phyloP scores from a whole-genome alignment of 345 rosid species.

The Camelina neglecta region DNA sequence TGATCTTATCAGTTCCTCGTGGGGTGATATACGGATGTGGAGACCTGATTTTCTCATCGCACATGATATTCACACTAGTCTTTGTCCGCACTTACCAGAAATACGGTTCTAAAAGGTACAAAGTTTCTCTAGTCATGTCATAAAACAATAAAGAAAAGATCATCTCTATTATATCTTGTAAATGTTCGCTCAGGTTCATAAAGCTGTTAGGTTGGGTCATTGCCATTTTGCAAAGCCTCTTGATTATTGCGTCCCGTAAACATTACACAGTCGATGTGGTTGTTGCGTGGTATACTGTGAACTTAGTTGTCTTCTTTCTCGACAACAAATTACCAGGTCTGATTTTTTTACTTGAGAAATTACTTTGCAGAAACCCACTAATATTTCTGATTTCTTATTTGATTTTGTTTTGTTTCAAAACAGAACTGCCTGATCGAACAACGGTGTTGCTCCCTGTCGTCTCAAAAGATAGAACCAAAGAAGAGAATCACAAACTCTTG shows the following conservation, averaged over 20 bases:
- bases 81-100: slow-evolving; percentile 92
- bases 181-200: slow-evolving; percentile 59
- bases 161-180: background rate
- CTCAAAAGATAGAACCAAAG: slow-evolving; percentile 77
- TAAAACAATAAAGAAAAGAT: background rate
- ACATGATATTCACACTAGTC: slow-evolving; percentile 95
- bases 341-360: background rate
- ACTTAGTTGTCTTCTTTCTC: slow-evolving; percentile 84
- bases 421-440: slow-evolving; percentile 92
- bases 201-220: slow-evolving; percentile 85
- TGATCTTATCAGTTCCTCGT: slow-evolving; percentile 74
- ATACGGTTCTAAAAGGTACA: slow-evolving; percentile 87
- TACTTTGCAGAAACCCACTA: background rate
- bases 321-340: slow-evolving; percentile 97
- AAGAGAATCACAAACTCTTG: slow-evolving; percentile 85
- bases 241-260: slow-evolving; percentile 93
- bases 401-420: background rate
- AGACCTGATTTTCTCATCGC: slow-evolving; percentile 96
- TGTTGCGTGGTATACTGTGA: slow-evolving; percentile 99
- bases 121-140: background rate
- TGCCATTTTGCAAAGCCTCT: slow-evolving; percentile 81
- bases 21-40: slow-evolving; percentile 95
- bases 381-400: slow-evolving; percentile 41
- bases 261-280: slow-evolving; percentile 97
- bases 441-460: slow-evolving; percentile 67